Conservation (phyloP, 1,139 yeast genomes). For the Candida gigantensis region DNA sequence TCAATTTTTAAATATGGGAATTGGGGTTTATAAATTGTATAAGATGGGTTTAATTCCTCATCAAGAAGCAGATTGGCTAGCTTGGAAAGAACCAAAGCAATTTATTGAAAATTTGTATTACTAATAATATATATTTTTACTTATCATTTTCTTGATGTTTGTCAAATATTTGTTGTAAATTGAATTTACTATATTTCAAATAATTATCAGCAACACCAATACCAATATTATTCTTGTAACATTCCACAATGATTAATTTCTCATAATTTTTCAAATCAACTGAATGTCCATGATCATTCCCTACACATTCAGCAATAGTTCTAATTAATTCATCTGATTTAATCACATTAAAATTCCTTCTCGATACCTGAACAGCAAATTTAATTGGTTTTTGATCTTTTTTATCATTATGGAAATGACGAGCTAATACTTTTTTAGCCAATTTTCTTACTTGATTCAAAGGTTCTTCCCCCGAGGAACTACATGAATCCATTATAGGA, state of each 20-base stretch:
- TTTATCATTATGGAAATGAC: slow-evolving; percentile 67
- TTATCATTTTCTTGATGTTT: slow-evolving; percentile 24
- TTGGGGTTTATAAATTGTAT: slow-evolving; percentile 84
- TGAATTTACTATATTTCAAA: slow-evolving; percentile 55
- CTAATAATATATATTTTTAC: slow-evolving; percentile 3
- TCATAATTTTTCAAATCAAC: slow-evolving; percentile 85
- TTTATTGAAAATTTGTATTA: slow-evolving; percentile 27
- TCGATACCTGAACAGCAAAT: slow-evolving; percentile 80
- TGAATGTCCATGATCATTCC: slow-evolving; percentile 66
- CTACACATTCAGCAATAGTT: slow-evolving; percentile 71
- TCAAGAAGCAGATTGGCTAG: slow-evolving; percentile 85
- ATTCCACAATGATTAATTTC: slow-evolving; percentile 77
- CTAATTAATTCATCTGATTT: slow-evolving; percentile 69
- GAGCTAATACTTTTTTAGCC: slow-evolving; percentile 56
- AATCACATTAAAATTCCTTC: slow-evolving; percentile 75
- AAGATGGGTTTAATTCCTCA: slow-evolving; percentile 91
- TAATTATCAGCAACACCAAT: slow-evolving; percentile 75
- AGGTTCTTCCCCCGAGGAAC: slow-evolving; percentile 50
- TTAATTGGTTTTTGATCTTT: slow-evolving; percentile 51
- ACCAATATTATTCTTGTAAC: slow-evolving; percentile 82
- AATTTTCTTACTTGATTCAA: slow-evolving; percentile 61
- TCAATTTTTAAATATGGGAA: slow-evolving; percentile 64
- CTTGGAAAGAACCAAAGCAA: slow-evolving; percentile 63
- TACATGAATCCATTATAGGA: slow-evolving; percentile 76
- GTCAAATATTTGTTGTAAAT: slow-evolving; percentile 65